Evolutionary conservation across 1,139 yeast species (phyloP), one percentile per base, ranked within the genome.

Genomic region (Pneumocystis canis): DNA sequence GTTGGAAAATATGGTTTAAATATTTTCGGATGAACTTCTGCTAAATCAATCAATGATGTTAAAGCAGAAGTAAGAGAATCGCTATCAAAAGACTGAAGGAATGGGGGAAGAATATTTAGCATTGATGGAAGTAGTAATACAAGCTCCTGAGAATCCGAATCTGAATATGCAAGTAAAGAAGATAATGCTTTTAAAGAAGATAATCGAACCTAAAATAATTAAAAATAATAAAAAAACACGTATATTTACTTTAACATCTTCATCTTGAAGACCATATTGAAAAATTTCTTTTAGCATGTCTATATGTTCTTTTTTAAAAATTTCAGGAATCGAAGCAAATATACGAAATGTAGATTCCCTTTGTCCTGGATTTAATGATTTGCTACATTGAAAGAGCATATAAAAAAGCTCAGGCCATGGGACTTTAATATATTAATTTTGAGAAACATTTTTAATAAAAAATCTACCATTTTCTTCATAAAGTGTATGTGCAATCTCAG

Each of bases 111-210:
- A 59, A 95, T 87, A 72, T 88, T 89, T 68, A 92, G 79, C 70
- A 92, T 77, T 69, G 84, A 82, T 60, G 97, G 98, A 65, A 92
- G 79, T 63, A 92, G 77, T 11, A 88, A 85, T 66, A 89, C 83
- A 69, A 92, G 80, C 33, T 80, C 81, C 96, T 97, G 90, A 61
- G 81, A 78, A 59, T 80, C 77, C 73, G 86, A 87, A 60, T 95
- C 95, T 63, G 89, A 77, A 63, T 83, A 84, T 67, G 87, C 84
- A 77, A 92, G 92, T 70, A 87, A 88, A 4, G 95, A 87, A 59
- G 90, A 92, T 77, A 89, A 92, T 0, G 97, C 97, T 32, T 88
- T 83, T 68, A 95, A 89, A 1, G 97, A 88, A 28, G 96, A 87
- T 67, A 92, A 87, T 72, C 95, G 83, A 53, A 94, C 97, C 65